Base-by-base conservation (phyloP, 495 filamentous ascomycete species). In the Hamigera avellanea region DNA sequence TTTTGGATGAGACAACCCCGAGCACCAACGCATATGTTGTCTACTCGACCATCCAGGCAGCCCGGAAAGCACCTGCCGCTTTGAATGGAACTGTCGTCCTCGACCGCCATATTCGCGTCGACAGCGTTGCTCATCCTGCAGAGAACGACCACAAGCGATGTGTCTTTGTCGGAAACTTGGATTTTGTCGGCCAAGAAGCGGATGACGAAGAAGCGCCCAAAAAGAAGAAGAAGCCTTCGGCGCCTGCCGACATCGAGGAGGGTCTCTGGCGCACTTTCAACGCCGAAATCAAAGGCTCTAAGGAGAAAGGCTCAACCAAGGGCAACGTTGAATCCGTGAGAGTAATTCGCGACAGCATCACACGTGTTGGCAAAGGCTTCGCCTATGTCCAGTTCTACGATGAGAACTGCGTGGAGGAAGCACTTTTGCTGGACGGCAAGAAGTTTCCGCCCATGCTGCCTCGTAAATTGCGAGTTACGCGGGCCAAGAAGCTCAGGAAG, bases 311-410 rank as follows among this genome's bases (percentile, higher is more conserved):
- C 29, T 33, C 57, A 2, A 41, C 35, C 35, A 81, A 73, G 39
- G 87, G 93, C 36, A 81, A 70, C 33, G 78, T 99, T 9, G 89
- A 99, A 62, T 89, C 79, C 48, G 93, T 96, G 23, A 80, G 93
- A 8, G 83, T 99, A n/a, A 72, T 95, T 19, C 76, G 93, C 38
- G 93, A 99, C 47, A 63, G 80, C 30, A 78, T 77, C 33, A 96
- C 93, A 14, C 75, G 93, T 23, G 85, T 99, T 32, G 87, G 91
- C 32, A 96, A 99, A 57, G 93, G 93, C 10, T 86, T 99, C 56
- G 93, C 93, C 14, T 99, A 99, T 48, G 87, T 99, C 23, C 93
- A 99, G 49, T 99, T 96, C 57, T 57, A 89, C 72, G 83, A 95
- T 46, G 69, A 65, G 17, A 95, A 88, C 52, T 65, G 76, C 13